phyloP scores from a whole-genome alignment of 2,329 filamentous ascomycete species.

The Tolypocladium album region DNA sequence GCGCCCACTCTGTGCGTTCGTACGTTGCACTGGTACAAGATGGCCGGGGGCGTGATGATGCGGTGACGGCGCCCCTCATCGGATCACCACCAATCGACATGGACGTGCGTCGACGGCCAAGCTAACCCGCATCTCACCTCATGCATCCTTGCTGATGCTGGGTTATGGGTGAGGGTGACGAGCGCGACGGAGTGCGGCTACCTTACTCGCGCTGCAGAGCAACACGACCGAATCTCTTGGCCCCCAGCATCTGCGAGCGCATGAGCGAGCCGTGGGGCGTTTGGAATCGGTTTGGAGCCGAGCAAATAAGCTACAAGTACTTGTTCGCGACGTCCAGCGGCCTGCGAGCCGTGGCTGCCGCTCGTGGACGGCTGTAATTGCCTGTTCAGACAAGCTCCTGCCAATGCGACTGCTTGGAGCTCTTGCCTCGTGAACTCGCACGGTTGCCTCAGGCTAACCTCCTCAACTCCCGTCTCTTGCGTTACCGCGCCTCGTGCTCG shows the following conservation, averaged over 20 bases:
- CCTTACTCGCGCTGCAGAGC: not conserved
- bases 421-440: not conserved
- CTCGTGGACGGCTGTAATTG: not conserved
- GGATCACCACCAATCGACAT: not conserved
- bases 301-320: too few relatives aligned
- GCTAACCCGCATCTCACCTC: not conserved
- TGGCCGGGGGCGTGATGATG: not conserved
- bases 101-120: not conserved
- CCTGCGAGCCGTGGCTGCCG: not conserved
- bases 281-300: not conserved
- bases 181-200: not conserved
- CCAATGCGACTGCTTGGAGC: not conserved
- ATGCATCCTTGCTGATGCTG: not conserved
- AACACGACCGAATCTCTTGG: not conserved
- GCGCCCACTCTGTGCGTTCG: not conserved
- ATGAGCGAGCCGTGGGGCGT: not conserved
- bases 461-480: not conserved
- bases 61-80: not conserved
- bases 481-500: not conserved
- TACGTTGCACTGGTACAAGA: not conserved
- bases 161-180: not conserved
- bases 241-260: not conserved
- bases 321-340: not conserved
- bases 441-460: not conserved
- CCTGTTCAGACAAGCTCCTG: not conserved